Evolutionary conservation across 352 stramenopile species (phyloP).

Genomic region (Globisporangium spiculum): DNA sequence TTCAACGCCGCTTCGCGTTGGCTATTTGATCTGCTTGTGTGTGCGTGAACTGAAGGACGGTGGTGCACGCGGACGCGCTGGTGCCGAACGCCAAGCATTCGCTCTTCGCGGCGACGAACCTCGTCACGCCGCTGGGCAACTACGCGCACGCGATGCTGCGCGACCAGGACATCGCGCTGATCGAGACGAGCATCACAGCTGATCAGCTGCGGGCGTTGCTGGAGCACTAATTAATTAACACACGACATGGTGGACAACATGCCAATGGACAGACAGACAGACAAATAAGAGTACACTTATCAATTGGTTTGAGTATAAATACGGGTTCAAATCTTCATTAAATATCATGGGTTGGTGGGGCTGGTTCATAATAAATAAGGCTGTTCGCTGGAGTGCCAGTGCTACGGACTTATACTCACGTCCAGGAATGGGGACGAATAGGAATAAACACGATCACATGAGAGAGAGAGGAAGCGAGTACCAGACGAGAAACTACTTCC

Average conservation of each 20-base stretch:
- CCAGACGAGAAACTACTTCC: no score
- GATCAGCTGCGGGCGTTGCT: conserved; percentile 30
- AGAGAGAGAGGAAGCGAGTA: background rate
- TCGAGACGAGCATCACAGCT: conserved; percentile 34
- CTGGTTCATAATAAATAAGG: conserved; percentile 5
- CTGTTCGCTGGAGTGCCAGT: background rate
- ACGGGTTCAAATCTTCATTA: background rate
- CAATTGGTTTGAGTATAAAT: conserved; percentile 6
- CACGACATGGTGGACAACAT: background rate
- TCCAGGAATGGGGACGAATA: background rate
- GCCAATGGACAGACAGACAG: background rate
- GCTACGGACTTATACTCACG: conserved; percentile 1
- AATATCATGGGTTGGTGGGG: conserved; percentile 10
- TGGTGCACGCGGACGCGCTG: conserved; percentile 39
- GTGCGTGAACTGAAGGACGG: conserved; percentile 29
- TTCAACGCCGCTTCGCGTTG: background rate
- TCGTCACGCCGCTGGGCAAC: conserved; percentile 60
- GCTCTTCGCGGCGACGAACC: conserved; percentile 52
- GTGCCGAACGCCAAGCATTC: conserved; percentile 60
- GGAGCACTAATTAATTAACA: background rate
- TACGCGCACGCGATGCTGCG: conserved; percentile 64
- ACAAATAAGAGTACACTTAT: background rate
- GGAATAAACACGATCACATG: background rate
- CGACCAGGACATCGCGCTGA: conserved; percentile 44
- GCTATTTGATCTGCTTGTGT: background rate